Evolutionary conservation across 2,329 filamentous ascomycete species (phyloP).

Genomic region (Aureobasidium pullulans): DNA sequence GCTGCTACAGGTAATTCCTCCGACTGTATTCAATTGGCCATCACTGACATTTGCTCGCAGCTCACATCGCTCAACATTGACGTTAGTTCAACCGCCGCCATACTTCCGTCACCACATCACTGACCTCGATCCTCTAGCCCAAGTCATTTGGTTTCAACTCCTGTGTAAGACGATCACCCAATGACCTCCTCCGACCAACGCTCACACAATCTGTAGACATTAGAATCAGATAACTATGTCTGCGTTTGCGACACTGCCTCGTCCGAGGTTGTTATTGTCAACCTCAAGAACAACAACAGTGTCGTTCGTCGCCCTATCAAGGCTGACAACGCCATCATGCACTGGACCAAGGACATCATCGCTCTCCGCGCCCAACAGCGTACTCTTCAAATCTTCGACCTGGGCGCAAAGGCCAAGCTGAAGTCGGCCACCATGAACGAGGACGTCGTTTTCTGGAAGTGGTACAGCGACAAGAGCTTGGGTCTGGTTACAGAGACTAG

Average conservation of each 20-base stretch:
- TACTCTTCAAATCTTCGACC: conserved; percentile 96
- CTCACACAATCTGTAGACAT: conserved; percentile 55
- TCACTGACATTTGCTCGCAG: conserved; percentile 25
- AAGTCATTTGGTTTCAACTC: conserved; percentile 78
- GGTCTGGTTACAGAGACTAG: conserved; percentile 85
- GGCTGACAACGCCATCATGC: conserved; percentile 99
- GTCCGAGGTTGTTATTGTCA: conserved; percentile 92
- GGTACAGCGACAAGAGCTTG: conserved; percentile 83
- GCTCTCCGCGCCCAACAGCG: conserved; percentile 89
- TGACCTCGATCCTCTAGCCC: conserved; percentile 38
- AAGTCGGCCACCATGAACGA: conserved; percentile 96
- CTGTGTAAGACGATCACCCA: conserved; percentile 54
- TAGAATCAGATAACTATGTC: conserved; percentile 95
- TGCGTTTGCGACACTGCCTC: conserved; percentile 83
- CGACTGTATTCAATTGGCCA: conserved; percentile 25
- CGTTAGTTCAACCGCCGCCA: conserved; percentile 29
- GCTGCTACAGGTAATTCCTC: conserved; percentile 63
- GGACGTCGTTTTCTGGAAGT: conserved; percentile 98
- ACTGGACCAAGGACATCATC: conserved; percentile 93
- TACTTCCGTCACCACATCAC: neutral
- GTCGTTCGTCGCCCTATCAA: conserved; percentile 93
- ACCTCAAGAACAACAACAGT: conserved; percentile 96
- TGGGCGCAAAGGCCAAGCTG: conserved; percentile 86
- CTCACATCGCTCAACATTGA: conserved; percentile 42
- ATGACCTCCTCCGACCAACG: conserved; percentile 18